Percentiles rank a stretch among this genome's conserved stretches.
Evolutionary conservation across 2,329 filamentous ascomycete species (phyloP).

Genomic region (Bipolaris sorokiniana): DNA sequence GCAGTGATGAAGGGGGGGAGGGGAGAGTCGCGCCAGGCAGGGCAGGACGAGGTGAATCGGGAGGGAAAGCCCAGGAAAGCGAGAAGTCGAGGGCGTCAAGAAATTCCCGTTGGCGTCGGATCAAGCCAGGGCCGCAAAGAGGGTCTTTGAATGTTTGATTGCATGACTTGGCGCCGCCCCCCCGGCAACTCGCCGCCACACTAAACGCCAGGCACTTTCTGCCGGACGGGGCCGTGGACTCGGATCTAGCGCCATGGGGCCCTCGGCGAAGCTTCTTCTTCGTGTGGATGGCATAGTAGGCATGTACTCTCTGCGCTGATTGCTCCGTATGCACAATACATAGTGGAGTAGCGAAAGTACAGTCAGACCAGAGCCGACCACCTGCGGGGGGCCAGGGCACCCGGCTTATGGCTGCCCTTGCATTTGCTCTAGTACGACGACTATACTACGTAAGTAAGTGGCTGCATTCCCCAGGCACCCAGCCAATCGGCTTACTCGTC

Average conservation of each 20-base stretch:
- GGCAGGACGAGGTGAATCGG: not conserved
- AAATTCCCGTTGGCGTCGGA: slow-evolving; percentile 10
- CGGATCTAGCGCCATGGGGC: slow-evolving; percentile 2
- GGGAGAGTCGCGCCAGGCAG: slow-evolving; percentile 13
- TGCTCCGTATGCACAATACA: too few relatives aligned
- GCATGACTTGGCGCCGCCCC: slow-evolving; percentile 17
- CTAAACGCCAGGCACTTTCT: not conserved
- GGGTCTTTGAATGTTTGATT: slow-evolving; percentile 23
- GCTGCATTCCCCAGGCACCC: slow-evolving; percentile 12
- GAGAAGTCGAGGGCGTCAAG: slow-evolving; percentile 11
- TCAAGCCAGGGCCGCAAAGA: slow-evolving; percentile 17
- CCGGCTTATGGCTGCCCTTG: too few relatives aligned
- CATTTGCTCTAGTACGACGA: too few relatives aligned
- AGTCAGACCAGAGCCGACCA: too few relatives aligned
- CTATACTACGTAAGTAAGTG: not conserved
- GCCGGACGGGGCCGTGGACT: not conserved
- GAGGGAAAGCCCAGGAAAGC: slow-evolving; percentile 6
- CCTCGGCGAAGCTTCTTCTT: too few relatives aligned
- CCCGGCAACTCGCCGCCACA: not conserved
- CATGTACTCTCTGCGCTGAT: too few relatives aligned
- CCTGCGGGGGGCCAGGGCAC: too few relatives aligned
- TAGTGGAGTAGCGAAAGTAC: too few relatives aligned
- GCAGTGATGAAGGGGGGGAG: not conserved
- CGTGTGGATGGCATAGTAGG: not conserved
- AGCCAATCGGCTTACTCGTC: slow-evolving; percentile 15